A percentile compares a stretch with the other conserved stretches of the same genome.
phyloP scores from a whole-genome alignment of 768 basidiomycete species.

The Lentinula edodes region DNA sequence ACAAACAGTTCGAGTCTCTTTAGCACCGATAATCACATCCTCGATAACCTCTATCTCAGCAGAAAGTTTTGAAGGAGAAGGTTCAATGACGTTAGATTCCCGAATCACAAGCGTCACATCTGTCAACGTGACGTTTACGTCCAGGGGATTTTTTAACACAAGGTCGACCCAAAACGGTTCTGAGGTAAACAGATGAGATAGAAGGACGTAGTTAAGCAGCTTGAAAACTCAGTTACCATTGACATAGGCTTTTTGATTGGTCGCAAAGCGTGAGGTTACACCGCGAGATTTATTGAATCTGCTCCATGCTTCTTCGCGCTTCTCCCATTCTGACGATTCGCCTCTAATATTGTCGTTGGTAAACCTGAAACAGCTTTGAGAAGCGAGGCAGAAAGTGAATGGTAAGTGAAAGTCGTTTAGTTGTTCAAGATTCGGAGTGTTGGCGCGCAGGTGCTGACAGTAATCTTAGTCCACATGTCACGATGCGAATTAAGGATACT shows the following conservation, averaged over 20 bases:
- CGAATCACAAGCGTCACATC: constrained; percentile 52
- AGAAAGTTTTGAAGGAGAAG: constrained; percentile 27
- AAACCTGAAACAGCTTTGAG: constrained; percentile 53
- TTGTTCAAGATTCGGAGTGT: neutral
- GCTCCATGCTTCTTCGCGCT: constrained; percentile 61
- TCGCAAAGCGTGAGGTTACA: constrained; percentile 46
- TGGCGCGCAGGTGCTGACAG: neutral
- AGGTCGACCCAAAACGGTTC: constrained; percentile 79
- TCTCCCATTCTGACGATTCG: constrained; percentile 50
- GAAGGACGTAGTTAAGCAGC: neutral
- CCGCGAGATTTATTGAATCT: constrained; percentile 52
- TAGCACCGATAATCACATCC: constrained; percentile 56
- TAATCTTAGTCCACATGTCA: neutral
- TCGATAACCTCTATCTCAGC: constrained; percentile 57
- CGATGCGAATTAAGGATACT: constrained; percentile 10
- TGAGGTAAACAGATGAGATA: constrained; percentile 20
- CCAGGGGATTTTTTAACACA: constrained; percentile 63
- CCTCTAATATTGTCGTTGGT: constrained; percentile 41
- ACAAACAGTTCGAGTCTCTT: constrained; percentile 61
- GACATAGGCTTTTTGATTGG: constrained; percentile 53
- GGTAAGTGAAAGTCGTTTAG: constrained; percentile 50
- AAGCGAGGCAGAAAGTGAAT: constrained; percentile 56
- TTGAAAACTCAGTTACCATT: constrained; percentile 41
- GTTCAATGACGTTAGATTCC: constrained; percentile 27
- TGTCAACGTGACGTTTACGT: constrained; percentile 65